These are phyloP conservation scores for Xanthoparmelia taractica DNA, from an alignment of 495 filamentous ascomycete genomes.

Conservation along the genomic window DNA sequence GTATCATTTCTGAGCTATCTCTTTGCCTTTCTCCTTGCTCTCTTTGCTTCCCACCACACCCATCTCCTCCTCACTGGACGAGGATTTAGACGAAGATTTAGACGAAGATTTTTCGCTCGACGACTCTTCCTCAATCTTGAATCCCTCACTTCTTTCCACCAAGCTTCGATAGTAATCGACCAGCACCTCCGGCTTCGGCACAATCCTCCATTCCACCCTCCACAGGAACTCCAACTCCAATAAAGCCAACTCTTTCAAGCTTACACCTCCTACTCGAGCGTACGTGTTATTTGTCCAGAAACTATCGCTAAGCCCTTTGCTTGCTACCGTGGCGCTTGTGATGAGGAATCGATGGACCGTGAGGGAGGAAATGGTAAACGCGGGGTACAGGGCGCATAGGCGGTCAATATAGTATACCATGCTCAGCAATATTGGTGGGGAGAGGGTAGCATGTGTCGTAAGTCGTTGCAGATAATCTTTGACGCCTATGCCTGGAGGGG, in stretches of 20 bases:
- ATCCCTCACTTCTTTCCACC: constrained; percentile 61
- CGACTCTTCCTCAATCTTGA: constrained; percentile 39
- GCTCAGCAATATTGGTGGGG: constrained; percentile 89
- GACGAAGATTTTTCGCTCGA: constrained; percentile 2
- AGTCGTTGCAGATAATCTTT: constrained; percentile 85
- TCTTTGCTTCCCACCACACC: constrained; percentile 10
- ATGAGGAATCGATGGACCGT: constrained; percentile 97
- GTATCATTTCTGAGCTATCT: constrained; percentile 3
- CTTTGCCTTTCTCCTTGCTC: constrained; percentile 7
- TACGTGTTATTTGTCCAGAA: constrained; percentile 98
- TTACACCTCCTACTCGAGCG: constrained; percentile 86
- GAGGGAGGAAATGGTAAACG: constrained; percentile 88
- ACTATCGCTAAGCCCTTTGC: constrained; percentile 89
- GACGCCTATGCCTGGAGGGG: constrained; percentile 89
- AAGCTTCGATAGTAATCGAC: constrained; percentile 88
- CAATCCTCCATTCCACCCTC: constrained; percentile 90
- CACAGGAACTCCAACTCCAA: constrained; percentile 92
- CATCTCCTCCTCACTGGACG: constrained; percentile 12
- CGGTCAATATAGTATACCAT: constrained; percentile 99
- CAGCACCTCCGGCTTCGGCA: constrained; percentile 85
- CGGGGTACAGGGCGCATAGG: constrained; percentile 82
- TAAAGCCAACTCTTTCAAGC: constrained; percentile 75
- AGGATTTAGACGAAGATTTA: constrained; percentile 3
- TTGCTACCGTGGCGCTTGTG: constrained; percentile 86
- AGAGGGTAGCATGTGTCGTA: constrained; percentile 86